phyloP scores from a whole-genome alignment of 345 rosid genomes.

The Melaleuca alternifolia region DNA sequence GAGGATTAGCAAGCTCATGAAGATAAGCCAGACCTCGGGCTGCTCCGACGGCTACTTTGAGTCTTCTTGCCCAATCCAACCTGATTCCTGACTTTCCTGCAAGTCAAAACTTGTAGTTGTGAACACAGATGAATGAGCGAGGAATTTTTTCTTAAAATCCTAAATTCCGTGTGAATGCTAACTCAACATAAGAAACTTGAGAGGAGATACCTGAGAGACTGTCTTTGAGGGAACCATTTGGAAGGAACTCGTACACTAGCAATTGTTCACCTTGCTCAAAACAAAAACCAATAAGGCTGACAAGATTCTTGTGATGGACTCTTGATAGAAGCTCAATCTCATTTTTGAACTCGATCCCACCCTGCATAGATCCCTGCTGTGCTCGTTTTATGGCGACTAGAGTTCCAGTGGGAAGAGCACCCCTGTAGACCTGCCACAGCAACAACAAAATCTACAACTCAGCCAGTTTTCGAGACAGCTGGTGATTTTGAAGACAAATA shows the following conservation, averaged over 20 bases:
- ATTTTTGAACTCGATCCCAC: constrained; percentile 72
- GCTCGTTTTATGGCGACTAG: constrained; percentile 74
- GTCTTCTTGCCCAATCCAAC: constrained; percentile 75
- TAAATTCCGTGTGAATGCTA: not conserved
- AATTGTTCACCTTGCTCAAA: constrained; percentile 64
- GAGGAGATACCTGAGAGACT: constrained; percentile 49
- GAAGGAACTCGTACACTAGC: constrained; percentile 63
- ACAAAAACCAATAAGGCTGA: constrained; percentile 62
- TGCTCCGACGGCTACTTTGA: constrained; percentile 66
- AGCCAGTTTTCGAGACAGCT: not conserved
- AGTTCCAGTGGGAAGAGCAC: constrained; percentile 42
- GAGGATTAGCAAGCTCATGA: constrained; percentile 94
- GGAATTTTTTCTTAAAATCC: not conserved
- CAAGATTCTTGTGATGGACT: constrained; percentile 81
- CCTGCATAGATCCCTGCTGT: constrained; percentile 74
- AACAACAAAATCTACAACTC: not conserved
- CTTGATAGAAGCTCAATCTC: constrained; percentile 88
- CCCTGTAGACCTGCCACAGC: constrained; percentile 56
- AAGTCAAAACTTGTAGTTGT: not conserved
- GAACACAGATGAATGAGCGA: not conserved
- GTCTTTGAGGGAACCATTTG: constrained; percentile 57
- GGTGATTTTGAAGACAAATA: not conserved
- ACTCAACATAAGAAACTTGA: not conserved
- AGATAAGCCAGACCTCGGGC: constrained; percentile 81
- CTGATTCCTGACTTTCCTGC: constrained; percentile 75